Evolutionary conservation across 495 filamentous ascomycete genomes (phyloP).

Genomic region (Penicillium alfredii): DNA sequence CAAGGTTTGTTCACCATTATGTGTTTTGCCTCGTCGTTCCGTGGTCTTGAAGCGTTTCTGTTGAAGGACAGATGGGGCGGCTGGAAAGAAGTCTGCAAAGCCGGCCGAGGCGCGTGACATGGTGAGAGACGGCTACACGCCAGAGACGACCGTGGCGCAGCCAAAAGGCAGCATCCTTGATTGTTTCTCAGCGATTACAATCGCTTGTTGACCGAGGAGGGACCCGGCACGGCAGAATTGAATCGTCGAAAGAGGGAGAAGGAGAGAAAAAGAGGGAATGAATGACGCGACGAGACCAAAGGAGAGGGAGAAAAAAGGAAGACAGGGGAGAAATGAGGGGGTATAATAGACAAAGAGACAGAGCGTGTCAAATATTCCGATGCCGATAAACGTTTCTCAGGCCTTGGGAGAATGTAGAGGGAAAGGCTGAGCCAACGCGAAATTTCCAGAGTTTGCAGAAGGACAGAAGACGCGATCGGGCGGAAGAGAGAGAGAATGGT

Average conservation of each 20-base stretch:
- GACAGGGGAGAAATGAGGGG: slow-evolving; percentile 1
- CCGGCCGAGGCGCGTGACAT: slow-evolving; percentile 81
- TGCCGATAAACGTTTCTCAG: no score
- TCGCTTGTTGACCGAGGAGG: slow-evolving; percentile 19
- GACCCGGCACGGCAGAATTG: slow-evolving; percentile 14
- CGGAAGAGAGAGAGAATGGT: slow-evolving; percentile 11
- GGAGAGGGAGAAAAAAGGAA: slow-evolving; percentile 1
- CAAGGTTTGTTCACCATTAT: slow-evolving; percentile 21
- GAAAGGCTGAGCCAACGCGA: no score
- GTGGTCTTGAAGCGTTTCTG: slow-evolving; percentile 44
- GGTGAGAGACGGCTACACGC: slow-evolving; percentile 44
- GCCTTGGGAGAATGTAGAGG: no score
- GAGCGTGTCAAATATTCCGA: no score
- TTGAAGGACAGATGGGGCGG: slow-evolving; percentile 65
- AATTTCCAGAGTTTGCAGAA: slow-evolving; percentile 11
- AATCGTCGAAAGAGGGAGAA: slow-evolving; percentile 1
- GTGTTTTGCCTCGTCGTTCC: slow-evolving; percentile 29
- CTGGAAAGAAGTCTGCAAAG: slow-evolving; percentile 87
- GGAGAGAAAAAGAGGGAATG: slow-evolving; percentile 1
- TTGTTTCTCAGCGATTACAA: slow-evolving; percentile 16
- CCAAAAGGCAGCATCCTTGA: slow-evolving; percentile 42
- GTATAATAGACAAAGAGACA: no score
- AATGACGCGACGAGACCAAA: background rate
- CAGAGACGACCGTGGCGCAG: slow-evolving; percentile 27
- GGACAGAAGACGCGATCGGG: slow-evolving; percentile 11